These are phyloP conservation scores for Silene noctiflora DNA, from an alignment of 179 eudicot genomes.

Conservation along the genomic window DNA sequence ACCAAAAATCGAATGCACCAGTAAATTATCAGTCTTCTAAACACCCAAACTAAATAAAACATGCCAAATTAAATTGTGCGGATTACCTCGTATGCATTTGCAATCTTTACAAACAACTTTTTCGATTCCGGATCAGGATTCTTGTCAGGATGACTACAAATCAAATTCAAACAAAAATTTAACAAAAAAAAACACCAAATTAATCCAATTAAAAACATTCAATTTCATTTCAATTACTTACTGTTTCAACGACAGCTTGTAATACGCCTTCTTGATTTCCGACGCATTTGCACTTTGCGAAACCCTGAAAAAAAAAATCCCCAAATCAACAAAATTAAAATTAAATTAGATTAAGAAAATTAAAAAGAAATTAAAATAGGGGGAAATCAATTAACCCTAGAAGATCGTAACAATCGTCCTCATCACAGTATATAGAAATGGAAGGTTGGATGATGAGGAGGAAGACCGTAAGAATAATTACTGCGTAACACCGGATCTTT, in stretches of 20 bases:
- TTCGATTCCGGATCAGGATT: constrained; percentile 90
- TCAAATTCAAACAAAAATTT: neutral
- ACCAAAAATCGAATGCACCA: neutral
- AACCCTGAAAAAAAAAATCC: constrained; percentile 47
- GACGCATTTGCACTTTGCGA: constrained; percentile 78
- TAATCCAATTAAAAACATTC: neutral
- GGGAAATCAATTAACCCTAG: constrained; percentile 47
- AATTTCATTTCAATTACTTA: constrained; percentile 30
- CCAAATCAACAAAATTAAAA: neutral
- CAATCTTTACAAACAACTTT: constrained; percentile 77
- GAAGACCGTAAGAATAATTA: constrained; percentile 20
- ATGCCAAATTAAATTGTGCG: neutral
- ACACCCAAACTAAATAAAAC: neutral
- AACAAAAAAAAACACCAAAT: neutral
- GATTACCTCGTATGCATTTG: constrained; percentile 88
- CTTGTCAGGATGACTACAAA: constrained; percentile 83
- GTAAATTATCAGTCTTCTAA: neutral
- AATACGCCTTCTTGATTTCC: constrained; percentile 87
- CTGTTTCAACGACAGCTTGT: constrained; percentile 86
- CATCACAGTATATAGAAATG: constrained; percentile 80
- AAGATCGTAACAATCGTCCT: constrained; percentile 98
- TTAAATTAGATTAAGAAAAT: neutral
- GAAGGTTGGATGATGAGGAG: constrained; percentile 61
- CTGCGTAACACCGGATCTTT: constrained; percentile 51
- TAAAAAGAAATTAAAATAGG: neutral